These are phyloP conservation scores for Hanseniaspora meyeri DNA, from an alignment of 805 yeast species.

Conservation along the genomic window DNA sequence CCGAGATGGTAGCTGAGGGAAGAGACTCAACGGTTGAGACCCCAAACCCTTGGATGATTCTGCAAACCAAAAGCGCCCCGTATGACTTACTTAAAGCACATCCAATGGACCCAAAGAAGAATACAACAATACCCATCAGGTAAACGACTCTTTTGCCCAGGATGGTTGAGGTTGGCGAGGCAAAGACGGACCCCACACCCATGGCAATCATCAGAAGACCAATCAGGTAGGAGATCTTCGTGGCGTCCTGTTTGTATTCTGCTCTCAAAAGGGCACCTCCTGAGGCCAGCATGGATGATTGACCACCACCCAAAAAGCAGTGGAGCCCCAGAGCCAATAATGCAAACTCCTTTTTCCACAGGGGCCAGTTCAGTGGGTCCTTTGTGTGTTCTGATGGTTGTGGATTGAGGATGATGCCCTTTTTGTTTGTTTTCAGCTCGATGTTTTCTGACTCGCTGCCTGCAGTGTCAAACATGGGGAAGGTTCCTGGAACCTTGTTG, in stretches of 20 bases:
- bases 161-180: conserved; percentile 45
- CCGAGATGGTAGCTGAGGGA: conserved; percentile 50
- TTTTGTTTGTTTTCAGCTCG: conserved; percentile 33
- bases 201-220: conserved; percentile 48
- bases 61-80: conserved; percentile 43
- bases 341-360: conserved; percentile 45
- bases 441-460: neutral
- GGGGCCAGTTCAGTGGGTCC: conserved; percentile 57
- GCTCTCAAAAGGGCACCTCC: conserved; percentile 34
- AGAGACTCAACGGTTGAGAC: conserved; percentile 49
- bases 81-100: conserved; percentile 40
- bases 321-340: conserved; percentile 43
- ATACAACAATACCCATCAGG: conserved; percentile 35
- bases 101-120: conserved; percentile 43
- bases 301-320: conserved; percentile 51
- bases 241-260: conserved; percentile 34
- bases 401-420: conserved; percentile 44
- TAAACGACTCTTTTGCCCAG: conserved; percentile 50
- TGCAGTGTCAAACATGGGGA: conserved; percentile 6
- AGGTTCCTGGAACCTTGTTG: conserved; percentile 13
- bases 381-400: conserved; percentile 54
- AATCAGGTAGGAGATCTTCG: conserved; percentile 40
- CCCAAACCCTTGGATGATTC: conserved; percentile 48
- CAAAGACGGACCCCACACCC: conserved; percentile 46
- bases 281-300: conserved; percentile 48